phyloP scores from a whole-genome alignment of 495 filamentous ascomycete genomes.

The Podospora anserina region DNA sequence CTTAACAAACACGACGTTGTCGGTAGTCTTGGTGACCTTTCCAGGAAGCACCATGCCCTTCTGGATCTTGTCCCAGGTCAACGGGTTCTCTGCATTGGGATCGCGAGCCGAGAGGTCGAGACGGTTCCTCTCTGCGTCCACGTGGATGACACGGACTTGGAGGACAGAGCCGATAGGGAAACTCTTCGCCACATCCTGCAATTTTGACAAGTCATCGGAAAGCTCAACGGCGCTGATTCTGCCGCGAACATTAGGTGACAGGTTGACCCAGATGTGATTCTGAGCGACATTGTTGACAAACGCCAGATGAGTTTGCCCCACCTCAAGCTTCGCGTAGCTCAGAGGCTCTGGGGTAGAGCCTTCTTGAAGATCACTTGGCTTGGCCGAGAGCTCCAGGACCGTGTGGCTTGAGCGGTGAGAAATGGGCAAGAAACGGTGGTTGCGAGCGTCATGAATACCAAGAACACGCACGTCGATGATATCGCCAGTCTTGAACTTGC shows the following conservation, averaged over 20 bases:
- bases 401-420: conserved; percentile 75
- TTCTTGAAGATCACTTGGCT: conserved; percentile 60
- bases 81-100: conserved; percentile 46
- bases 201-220: conserved; percentile 73
- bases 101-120: conserved; percentile 79
- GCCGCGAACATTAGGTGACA: conserved; percentile 88
- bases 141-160: conserved; percentile 67
- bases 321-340: conserved; percentile 68
- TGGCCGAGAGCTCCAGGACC: conserved; percentile 87
- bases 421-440: conserved; percentile 88
- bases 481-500: conserved; percentile 66
- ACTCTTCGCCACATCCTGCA: conserved; percentile 71
- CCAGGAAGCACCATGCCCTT: conserved; percentile 77
- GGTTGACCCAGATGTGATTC: conserved; percentile 78
- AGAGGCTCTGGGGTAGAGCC: conserved; percentile 48
- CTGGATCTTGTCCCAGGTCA: conserved; percentile 66
- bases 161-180: conserved; percentile 88
- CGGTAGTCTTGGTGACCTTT: conserved; percentile 80
- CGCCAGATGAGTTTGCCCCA: conserved; percentile 66
- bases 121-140: conserved; percentile 68
- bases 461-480: conserved; percentile 71
- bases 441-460: conserved; percentile 84
- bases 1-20: conserved; percentile 77
- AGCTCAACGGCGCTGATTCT: conserved; percentile 76
- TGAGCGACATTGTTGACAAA: conserved; percentile 86